phyloP scores from a whole-genome alignment of 169 alveolate species.

The Cryptosporidium parvum region DNA sequence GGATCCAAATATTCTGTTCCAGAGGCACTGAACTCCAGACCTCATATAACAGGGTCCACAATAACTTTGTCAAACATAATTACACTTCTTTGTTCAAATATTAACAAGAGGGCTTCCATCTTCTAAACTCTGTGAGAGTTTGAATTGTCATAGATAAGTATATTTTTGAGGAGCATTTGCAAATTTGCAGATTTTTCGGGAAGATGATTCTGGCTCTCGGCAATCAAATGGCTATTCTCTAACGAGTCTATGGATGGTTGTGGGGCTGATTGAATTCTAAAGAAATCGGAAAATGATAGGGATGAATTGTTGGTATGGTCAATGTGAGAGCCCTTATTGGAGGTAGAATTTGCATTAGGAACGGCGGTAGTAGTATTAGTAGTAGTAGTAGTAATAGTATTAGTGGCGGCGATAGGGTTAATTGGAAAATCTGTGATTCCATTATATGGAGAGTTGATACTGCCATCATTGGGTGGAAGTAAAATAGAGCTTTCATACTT shows the following conservation, averaged over 20 bases:
- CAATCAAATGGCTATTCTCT: conserved; percentile 44
- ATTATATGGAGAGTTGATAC: conserved; percentile 18
- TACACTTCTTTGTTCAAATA: not conserved
- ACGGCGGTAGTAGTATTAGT: not conserved
- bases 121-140: conserved; percentile 19
- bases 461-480: not conserved
- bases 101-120: not conserved
- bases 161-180: conserved; percentile 64
- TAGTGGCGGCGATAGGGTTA: not conserved
- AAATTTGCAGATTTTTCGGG: conserved; percentile 60
- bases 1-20: not conserved
- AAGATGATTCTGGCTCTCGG: conserved; percentile 37
- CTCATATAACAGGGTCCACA: not conserved
- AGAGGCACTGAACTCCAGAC: conserved; percentile 14
- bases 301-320: conserved; percentile 9
- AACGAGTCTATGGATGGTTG: conserved; percentile 32
- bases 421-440: not conserved
- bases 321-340: not conserved
- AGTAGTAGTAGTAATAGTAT: not conserved
- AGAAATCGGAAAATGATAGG: conserved; percentile 54
- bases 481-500: conserved; percentile 17
- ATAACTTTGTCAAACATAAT: conserved; percentile 8
- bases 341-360: not conserved
- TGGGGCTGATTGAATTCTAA: conserved; percentile 63
- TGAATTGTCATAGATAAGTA: conserved; percentile 53